A percentile compares a stretch with the other conserved stretches of the same genome.
These are phyloP conservation scores for Metarhizium humberi DNA, from an alignment of 2,329 filamentous ascomycete genomes.

Conservation along the genomic window DNA sequence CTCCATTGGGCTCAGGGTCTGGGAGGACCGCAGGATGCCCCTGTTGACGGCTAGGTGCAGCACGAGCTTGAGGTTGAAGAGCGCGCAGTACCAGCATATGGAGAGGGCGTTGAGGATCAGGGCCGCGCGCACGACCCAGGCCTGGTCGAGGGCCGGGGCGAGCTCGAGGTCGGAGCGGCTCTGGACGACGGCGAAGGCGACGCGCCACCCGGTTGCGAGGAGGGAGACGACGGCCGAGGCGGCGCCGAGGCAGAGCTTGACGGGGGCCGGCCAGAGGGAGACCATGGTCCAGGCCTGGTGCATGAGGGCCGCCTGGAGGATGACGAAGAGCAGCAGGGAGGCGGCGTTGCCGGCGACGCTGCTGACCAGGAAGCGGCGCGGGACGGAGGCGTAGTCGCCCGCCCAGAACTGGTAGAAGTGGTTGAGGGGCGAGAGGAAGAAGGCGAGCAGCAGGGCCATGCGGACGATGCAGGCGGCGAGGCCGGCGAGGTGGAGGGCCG, in stretches of 20 bases:
- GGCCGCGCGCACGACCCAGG: constrained; percentile 29
- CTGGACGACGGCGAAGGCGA: constrained; percentile 28
- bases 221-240: constrained; percentile 27
- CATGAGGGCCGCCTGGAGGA: constrained; percentile 37
- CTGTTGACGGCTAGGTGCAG: constrained; percentile 38
- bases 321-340: constrained; percentile 33
- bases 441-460: constrained; percentile 45
- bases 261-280: constrained; percentile 32
- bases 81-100: constrained; percentile 43
- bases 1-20: constrained; percentile 40
- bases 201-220: constrained; percentile 20
- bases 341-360: constrained; percentile 32
- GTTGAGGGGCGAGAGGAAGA: constrained; percentile 50
- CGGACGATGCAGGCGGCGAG: constrained; percentile 54
- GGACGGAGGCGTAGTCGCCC: constrained; percentile 42
- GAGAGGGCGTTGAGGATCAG: constrained; percentile 30
- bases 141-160: constrained; percentile 13
- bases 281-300: constrained; percentile 46
- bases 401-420: constrained; percentile 52
- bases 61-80: constrained; percentile 44
- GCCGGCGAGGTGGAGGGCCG: constrained; percentile 53
- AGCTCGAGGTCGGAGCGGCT: constrained; percentile 19
- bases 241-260: constrained; percentile 20
- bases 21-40: constrained; percentile 33
- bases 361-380: constrained; percentile 22